Percentiles rank a stretch among this genome's conserved stretches.
Evolutionary conservation across 768 basidiomycete genomes (phyloP).

Genomic region (Agrocybe praecox): DNA sequence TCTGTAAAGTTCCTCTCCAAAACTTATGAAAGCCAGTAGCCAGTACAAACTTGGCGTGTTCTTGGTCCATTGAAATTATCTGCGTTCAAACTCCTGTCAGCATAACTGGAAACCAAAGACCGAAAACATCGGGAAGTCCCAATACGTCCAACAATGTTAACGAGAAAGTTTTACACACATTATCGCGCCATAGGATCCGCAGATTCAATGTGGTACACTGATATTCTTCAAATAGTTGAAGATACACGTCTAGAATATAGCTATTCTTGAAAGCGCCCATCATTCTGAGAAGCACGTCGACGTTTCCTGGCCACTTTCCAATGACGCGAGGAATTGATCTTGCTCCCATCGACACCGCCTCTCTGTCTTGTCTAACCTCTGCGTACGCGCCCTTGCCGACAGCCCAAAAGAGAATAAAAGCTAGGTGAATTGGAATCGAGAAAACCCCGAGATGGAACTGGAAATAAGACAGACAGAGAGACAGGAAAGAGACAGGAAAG

Average conservation of each 20-base stretch:
- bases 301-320: conserved; percentile 79
- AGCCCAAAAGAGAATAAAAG: conserved; percentile 45
- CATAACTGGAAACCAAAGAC: background rate
- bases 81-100: conserved; percentile 26
- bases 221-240: conserved; percentile 70
- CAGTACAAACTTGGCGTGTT: conserved; percentile 64
- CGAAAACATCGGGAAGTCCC: conserved; percentile 3
- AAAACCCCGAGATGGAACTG: conserved; percentile 34
- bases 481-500: conserved; percentile 42
- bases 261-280: conserved; percentile 55
- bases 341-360: conserved; percentile 53
- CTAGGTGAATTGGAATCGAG: conserved; percentile 37
- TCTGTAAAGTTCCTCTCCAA: conserved; percentile 65
- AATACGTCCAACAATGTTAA: conserved; percentile 3
- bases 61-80: conserved; percentile 78
- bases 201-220: conserved; percentile 71
- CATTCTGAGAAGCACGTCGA: conserved; percentile 65
- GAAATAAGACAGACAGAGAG: conserved; percentile 26
- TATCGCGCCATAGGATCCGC: conserved; percentile 69
- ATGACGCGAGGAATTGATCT: conserved; percentile 56
- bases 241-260: conserved; percentile 66
- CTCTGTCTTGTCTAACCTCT: conserved; percentile 37
- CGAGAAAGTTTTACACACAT: conserved; percentile 42
- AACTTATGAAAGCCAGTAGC: conserved; percentile 69
- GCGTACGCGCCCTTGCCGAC: conserved; percentile 34